Evolutionary conservation across 345 rosid species (phyloP).

Genomic region (Trapa incisa): DNA sequence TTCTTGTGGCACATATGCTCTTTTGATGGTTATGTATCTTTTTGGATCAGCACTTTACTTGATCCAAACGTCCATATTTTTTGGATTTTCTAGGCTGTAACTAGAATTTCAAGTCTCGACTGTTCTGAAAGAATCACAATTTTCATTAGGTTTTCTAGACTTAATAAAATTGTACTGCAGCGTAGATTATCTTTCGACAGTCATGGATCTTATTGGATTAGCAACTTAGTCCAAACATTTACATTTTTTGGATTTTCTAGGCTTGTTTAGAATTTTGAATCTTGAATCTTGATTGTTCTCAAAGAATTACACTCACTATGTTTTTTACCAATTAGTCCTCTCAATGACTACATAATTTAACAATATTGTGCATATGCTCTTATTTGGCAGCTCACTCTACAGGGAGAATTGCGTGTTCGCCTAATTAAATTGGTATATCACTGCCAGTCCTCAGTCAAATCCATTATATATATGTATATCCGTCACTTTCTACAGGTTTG

Average conservation of each 20-base stretch:
- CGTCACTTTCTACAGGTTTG: background rate
- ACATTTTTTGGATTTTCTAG: background rate
- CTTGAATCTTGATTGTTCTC: background rate
- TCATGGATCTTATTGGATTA: background rate
- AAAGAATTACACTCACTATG: background rate
- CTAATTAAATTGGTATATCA: conserved; percentile 76
- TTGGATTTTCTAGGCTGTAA: background rate
- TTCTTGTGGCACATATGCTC: background rate
- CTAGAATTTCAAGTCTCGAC: background rate
- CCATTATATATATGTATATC: too few species aligned
- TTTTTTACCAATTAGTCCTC: background rate
- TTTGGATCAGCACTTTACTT: background rate
- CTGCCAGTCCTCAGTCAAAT: too few species aligned
- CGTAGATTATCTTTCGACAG: background rate
- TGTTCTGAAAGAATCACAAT: background rate
- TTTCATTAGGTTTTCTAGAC: background rate
- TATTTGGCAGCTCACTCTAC: conserved; percentile 55
- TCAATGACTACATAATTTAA: background rate
- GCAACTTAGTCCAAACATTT: background rate
- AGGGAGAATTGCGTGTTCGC: conserved; percentile 72
- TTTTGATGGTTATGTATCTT: background rate
- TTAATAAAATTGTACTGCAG: background rate
- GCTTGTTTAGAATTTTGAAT: background rate
- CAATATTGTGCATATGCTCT: conserved; percentile 1
- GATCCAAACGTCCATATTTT: background rate